phyloP scores from a whole-genome alignment of 108 stramenopile species.

The Skeletonema marinoi region DNA sequence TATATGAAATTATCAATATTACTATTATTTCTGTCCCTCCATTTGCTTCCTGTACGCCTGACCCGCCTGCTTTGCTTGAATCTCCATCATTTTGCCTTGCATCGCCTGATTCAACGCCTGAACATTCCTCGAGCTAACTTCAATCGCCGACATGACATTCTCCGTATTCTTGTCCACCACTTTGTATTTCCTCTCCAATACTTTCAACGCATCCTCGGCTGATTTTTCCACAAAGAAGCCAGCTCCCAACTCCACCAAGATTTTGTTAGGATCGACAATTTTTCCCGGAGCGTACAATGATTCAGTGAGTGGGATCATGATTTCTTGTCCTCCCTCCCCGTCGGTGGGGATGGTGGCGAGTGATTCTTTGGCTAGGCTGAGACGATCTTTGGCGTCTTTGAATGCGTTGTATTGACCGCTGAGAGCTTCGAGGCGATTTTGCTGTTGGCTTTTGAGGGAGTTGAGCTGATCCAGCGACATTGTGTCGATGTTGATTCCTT shows the following conservation, averaged over 20 bases:
- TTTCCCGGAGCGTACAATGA: slow-evolving; percentile 86
- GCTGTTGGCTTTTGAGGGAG: slow-evolving; percentile 77
- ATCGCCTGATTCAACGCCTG: slow-evolving; percentile 73
- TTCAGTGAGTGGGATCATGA: slow-evolving; percentile 89
- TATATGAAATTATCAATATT: not conserved
- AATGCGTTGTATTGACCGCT: slow-evolving; percentile 73
- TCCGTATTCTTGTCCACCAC: slow-evolving; percentile 84
- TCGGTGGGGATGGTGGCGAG: slow-evolving; percentile 29
- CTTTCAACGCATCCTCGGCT: slow-evolving; percentile 61
- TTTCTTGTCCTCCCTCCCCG: slow-evolving; percentile 48
- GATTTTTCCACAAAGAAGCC: slow-evolving; percentile 86
- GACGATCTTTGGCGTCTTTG: slow-evolving; percentile 74
- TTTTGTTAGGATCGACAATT: slow-evolving; percentile 69
- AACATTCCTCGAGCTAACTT: slow-evolving; percentile 68
- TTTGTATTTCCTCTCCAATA: slow-evolving; percentile 75
- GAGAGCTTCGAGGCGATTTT: slow-evolving; percentile 69
- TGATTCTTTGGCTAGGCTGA: slow-evolving; percentile 61
- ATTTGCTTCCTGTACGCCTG: slow-evolving; percentile 7
- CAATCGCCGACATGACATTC: slow-evolving; percentile 70
- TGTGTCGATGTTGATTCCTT: slow-evolving; percentile 64
- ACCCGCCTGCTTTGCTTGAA: slow-evolving; percentile 82
- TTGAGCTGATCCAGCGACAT: slow-evolving; percentile 87
- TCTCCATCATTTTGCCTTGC: slow-evolving; percentile 90
- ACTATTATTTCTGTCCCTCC: not conserved
- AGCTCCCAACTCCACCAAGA: slow-evolving; percentile 87